Base-by-base conservation (phyloP, 768 basidiomycete genomes). In the Dioszegia aurantiaca region DNA sequence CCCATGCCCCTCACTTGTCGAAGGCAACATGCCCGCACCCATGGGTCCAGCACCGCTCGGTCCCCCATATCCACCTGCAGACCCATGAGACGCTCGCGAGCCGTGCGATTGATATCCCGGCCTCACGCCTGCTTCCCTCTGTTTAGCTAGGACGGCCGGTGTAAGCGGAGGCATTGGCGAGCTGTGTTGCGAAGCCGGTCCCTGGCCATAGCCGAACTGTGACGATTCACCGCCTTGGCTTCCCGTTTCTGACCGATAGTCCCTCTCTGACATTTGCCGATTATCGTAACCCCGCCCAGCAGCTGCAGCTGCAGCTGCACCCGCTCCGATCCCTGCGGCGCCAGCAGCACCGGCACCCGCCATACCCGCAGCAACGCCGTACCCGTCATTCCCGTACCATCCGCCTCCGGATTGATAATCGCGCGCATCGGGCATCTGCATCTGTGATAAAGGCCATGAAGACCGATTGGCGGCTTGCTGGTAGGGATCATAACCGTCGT, bases 391-490 rank as follows among this genome's bases (percentile, higher is more conserved):
- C 17, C 68, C 68, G 49, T 69, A 69, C 1, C 42, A 27, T 27
- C 56, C 56, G 33, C 64, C 62, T 1, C 59, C 62, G 5, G 26
- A 42, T 11, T 49, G 40, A 58, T 68, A 68, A 39, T 70, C 41
- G 21, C 61, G 21, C 12, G 69, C 65, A 51, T 70, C 72, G 17
- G 72, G 69, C 68, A 72, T 69, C 27, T 63, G 68, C 69, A 71
- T 66, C 19, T 64, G 58, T 10, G 63, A 60, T 26, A 62, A 59
- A 0, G 55, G 24, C 57, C 68, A 73, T 2, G 54, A 55, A 19
- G 54, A 55, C 11, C 41, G 40, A 16, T 43, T 55, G 12, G 54
- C 40, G 27, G 54, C 40, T 55, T 55, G 54, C 19, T 55, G 54
- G 36, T 53, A 53, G 5, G 51, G 51, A n/a, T 53, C 51, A n/a